These are phyloP conservation scores for Crassisporium funariophilum DNA, from an alignment of 768 basidiomycete genomes.

Conservation along the genomic window DNA sequence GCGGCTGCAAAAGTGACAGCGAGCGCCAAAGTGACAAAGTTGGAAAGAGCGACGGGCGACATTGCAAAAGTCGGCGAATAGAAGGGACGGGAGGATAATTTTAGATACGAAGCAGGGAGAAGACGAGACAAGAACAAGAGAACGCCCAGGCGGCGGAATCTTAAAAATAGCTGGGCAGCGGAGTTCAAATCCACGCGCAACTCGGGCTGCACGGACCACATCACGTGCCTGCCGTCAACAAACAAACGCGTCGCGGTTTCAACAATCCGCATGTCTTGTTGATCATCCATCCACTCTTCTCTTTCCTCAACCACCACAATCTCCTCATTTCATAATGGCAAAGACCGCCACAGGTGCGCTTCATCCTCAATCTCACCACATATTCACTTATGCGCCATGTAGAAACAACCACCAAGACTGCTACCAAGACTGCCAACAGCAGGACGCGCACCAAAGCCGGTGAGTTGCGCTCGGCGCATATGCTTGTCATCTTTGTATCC, in stretches of 20 bases:
- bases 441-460: conserved; percentile 39
- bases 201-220: conserved; percentile 21
- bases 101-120: neutral
- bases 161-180: neutral
- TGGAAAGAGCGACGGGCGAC: conserved; percentile 48
- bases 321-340: conserved; percentile 40
- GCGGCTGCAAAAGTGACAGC: conserved; percentile 29
- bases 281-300: conserved; percentile 11
- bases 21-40: conserved; percentile 32
- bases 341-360: conserved; percentile 51
- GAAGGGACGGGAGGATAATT: conserved; percentile 9
- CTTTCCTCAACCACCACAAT: conserved; percentile 10
- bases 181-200: conserved; percentile 1
- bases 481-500: neutral
- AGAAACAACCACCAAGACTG: conserved; percentile 57
- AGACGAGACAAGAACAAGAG: neutral
- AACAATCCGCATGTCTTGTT: conserved; percentile 9
- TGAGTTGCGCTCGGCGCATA: conserved; percentile 28
- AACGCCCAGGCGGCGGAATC: neutral
- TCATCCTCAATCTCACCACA: neutral
- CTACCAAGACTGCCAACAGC: conserved; percentile 54
- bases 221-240: conserved; percentile 25
- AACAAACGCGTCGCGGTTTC: conserved; percentile 22
- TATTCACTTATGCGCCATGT: conserved; percentile 1
- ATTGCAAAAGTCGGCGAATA: conserved; percentile 26